Conservation (phyloP, 805 yeast genomes). For the Debaryomyces prosopidis region DNA sequence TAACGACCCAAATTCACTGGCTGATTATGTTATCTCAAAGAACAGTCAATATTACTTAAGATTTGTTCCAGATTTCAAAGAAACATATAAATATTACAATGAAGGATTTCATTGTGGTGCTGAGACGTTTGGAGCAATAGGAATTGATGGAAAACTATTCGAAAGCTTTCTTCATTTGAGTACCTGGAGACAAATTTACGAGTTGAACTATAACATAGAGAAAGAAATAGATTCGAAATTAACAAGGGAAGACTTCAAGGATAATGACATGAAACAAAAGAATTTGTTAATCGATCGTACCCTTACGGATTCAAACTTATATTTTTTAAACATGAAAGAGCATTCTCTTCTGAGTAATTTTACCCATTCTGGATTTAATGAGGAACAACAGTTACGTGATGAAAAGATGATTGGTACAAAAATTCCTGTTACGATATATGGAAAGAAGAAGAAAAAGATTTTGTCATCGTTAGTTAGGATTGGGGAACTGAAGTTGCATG, state of each 20-base stretch:
- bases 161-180: slow-evolving; percentile 20
- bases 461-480: slow-evolving; percentile 31
- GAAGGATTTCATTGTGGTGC: slow-evolving; percentile 22
- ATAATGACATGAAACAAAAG: slow-evolving; percentile 33
- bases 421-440: slow-evolving; percentile 22
- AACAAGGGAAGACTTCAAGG: slow-evolving; percentile 22
- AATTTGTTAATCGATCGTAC: slow-evolving; percentile 20
- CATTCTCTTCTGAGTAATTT: slow-evolving; percentile 3
- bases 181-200: slow-evolving; percentile 36
- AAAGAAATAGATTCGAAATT: slow-evolving; percentile 36
- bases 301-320: slow-evolving; percentile 1
- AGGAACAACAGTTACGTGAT: slow-evolving; percentile 12
- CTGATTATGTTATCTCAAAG: slow-evolving; percentile 36
- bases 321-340: slow-evolving; percentile 9
- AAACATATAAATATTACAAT: slow-evolving; percentile 26
- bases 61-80: slow-evolving; percentile 38
- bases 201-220: slow-evolving; percentile 30
- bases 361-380: background rate
- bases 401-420: slow-evolving; percentile 30
- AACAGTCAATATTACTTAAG: slow-evolving; percentile 37
- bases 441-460: slow-evolving; percentile 38
- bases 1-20: slow-evolving; percentile 30
- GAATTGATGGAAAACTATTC: slow-evolving; percentile 37
- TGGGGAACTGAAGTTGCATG: slow-evolving; percentile 35
- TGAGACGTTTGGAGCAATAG: slow-evolving; percentile 29